Evolutionary conservation across 305 asterid species (phyloP).

Genomic region (Fraxinus albicans): DNA sequence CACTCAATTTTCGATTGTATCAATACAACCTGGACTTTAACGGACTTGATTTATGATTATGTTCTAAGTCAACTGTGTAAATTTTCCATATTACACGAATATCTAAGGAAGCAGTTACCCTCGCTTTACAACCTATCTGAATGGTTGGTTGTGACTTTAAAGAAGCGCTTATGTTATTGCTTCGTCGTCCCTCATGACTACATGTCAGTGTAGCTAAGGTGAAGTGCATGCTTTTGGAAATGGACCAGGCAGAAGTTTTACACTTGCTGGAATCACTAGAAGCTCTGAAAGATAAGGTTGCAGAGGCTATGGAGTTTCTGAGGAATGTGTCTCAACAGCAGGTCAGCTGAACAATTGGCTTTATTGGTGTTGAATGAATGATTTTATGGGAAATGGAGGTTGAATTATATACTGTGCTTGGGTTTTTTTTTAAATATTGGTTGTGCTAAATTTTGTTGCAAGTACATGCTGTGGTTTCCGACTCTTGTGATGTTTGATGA

Average conservation of each 20-base stretch:
- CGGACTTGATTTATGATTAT: too few species aligned
- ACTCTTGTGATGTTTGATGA: background rate
- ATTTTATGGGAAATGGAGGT: background rate
- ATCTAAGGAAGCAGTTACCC: too few species aligned
- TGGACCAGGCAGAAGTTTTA: slow-evolving; percentile 59
- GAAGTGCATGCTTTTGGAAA: slow-evolving; percentile 63
- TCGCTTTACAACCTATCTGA: too few species aligned
- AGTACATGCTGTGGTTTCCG: background rate
- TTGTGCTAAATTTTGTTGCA: background rate
- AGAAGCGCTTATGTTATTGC: too few species aligned
- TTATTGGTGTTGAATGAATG: slow-evolving; percentile 41
- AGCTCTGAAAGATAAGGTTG: slow-evolving; percentile 55
- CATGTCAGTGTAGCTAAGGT: slow-evolving; percentile 35
- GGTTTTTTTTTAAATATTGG: background rate
- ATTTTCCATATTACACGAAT: too few species aligned
- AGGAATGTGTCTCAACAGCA: slow-evolving; percentile 54
- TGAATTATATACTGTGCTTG: background rate
- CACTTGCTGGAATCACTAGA: slow-evolving; percentile 65
- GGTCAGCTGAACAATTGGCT: slow-evolving; percentile 40
- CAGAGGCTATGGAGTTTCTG: slow-evolving; percentile 58
- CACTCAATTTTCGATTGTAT: too few species aligned
- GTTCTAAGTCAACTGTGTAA: too few species aligned
- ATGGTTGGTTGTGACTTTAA: too few species aligned
- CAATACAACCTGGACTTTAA: too few species aligned
- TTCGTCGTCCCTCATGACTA: too few species aligned